Evolutionary conservation across 2,329 filamentous ascomycete genomes (phyloP).

Genomic region (Chaetomium olivaceum): DNA sequence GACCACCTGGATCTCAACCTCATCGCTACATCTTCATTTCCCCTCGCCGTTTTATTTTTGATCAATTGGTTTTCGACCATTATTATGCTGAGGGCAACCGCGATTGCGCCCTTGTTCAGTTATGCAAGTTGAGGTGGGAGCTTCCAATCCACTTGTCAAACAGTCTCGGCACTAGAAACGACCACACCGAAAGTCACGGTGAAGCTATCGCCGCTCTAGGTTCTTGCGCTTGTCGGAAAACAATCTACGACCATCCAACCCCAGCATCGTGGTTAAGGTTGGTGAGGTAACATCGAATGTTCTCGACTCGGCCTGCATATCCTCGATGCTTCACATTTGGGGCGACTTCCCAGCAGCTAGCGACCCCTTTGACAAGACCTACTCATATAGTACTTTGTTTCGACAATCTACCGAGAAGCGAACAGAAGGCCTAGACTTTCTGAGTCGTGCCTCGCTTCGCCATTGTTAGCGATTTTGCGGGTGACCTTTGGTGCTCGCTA

Average conservation of each 20-base stretch:
- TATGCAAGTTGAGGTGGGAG: too few species aligned
- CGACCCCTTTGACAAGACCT: neutral
- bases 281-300: neutral
- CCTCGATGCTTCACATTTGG: neutral
- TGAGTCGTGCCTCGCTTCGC: conserved; percentile 1
- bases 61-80: neutral
- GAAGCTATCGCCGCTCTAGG: neutral
- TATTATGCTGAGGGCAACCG: too few species aligned
- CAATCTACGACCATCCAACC: neutral
- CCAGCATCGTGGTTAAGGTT: neutral
- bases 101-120: neutral
- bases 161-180: neutral
- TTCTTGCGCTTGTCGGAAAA: neutral
- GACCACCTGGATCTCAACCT: neutral
- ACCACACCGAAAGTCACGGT: neutral
- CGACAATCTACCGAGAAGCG: neutral
- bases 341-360: neutral
- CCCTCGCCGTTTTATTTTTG: neutral
- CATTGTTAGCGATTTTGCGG: conserved; percentile 13
- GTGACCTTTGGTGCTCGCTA: conserved; percentile 8
- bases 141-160: neutral
- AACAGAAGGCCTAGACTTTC: neutral
- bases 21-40: neutral
- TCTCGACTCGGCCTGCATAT: neutral
- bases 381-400: neutral